A percentile compares a stretch with the other conserved stretches of the same genome.
Evolutionary conservation across 257 asterid species (phyloP).

Genomic region (Coffea canephora): DNA sequence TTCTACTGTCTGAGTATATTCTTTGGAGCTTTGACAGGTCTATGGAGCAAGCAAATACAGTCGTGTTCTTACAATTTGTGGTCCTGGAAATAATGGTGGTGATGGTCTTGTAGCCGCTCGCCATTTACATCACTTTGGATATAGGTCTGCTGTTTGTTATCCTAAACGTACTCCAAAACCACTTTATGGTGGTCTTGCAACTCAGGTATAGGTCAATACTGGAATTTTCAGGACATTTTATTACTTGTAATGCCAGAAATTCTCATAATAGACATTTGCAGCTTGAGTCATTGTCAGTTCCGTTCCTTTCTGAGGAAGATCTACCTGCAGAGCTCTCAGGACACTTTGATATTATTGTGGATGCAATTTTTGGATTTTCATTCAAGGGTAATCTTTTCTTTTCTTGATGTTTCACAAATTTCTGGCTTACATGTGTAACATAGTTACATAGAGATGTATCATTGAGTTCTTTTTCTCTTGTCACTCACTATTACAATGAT

Average conservation of each 20-base stretch:
- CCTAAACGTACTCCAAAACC: conserved; percentile 29
- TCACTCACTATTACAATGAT: not conserved
- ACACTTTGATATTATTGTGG: conserved; percentile 33
- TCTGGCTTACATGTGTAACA: no score
- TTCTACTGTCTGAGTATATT: not conserved
- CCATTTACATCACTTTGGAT: conserved; percentile 38
- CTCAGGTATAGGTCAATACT: conserved; percentile 19
- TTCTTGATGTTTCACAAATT: not conserved
- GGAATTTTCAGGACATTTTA: not conserved
- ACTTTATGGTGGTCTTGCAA: conserved; percentile 19
- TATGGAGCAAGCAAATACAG: conserved; percentile 20
- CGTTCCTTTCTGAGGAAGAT: conserved; percentile 27
- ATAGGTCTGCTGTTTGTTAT: conserved; percentile 31
- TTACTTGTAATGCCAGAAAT: not conserved
- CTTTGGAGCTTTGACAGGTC: conserved; percentile 22
- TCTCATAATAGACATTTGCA: conserved; percentile 15
- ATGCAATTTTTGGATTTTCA: conserved; percentile 41
- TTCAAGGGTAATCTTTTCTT: conserved; percentile 27
- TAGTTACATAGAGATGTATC: no score
- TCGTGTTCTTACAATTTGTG: conserved; percentile 35
- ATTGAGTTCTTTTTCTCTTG: no score
- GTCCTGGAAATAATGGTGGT: conserved; percentile 40
- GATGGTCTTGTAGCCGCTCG: conserved; percentile 40
- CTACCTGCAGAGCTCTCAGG: conserved; percentile 24
- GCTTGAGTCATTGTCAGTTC: conserved; percentile 27